These are phyloP conservation scores for Perilla frutescens DNA, from an alignment of 257 asterid genomes.

Conservation along the genomic window DNA sequence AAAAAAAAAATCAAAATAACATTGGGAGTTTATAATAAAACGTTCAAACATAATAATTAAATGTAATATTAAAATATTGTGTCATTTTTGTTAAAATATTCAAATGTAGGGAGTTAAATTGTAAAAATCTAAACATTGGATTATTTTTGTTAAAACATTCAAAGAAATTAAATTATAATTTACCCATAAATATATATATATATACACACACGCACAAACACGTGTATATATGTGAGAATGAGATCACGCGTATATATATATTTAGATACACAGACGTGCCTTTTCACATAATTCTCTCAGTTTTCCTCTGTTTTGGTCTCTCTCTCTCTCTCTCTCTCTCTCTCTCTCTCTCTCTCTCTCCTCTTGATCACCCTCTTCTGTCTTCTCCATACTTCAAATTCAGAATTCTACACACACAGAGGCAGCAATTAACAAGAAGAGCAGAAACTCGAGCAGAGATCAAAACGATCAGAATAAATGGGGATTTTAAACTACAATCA, in stretches of 20 bases:
- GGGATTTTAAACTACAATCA: conserved; percentile 46
- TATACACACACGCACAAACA: neutral
- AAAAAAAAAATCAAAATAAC: too few species aligned
- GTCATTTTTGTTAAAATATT: too few species aligned
- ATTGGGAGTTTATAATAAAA: too few species aligned
- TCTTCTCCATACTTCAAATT: neutral
- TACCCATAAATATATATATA: neutral
- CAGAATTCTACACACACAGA: conserved; percentile 17
- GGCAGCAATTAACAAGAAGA: neutral
- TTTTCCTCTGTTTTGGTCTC: conserved; percentile 18
- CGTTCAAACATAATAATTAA: too few species aligned
- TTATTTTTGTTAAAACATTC: too few species aligned
- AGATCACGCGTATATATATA: conserved; percentile 18
- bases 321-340: conserved; percentile 26
- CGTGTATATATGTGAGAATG: neutral
- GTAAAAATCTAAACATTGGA: too few species aligned
- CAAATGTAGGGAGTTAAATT: too few species aligned
- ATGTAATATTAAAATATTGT: too few species aligned
- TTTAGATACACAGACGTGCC: neutral
- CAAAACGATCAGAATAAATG: conserved; percentile 32
- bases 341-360: neutral
- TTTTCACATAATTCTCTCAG: neutral
- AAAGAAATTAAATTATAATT: too few species aligned
- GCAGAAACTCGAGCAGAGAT: neutral
- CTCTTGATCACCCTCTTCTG: conserved; percentile 1